A percentile compares a stretch with the other conserved stretches of the same genome.
These are phyloP conservation scores for Entomortierella parvispora DNA, from an alignment of 192 early-diverging fungal species.

Conservation along the genomic window DNA sequence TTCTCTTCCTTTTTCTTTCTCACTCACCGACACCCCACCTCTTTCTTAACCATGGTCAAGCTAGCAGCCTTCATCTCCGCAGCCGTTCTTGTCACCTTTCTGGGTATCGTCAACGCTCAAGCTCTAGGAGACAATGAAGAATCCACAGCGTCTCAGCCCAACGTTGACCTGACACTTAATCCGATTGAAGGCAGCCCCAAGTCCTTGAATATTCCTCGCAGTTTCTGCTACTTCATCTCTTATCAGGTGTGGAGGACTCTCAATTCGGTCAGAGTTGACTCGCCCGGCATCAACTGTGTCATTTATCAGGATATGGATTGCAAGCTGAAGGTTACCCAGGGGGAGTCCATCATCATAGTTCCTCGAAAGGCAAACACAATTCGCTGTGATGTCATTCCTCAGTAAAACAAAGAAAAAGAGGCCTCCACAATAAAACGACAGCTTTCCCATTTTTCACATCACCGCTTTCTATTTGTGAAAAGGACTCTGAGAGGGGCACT, in stretches of 20 bases:
- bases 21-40: too few relatives aligned
- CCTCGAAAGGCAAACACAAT: conserved; percentile 8
- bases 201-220: neutral
- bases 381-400: conserved; percentile 4
- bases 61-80: neutral
- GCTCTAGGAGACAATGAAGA: neutral
- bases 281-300: conserved; percentile 9
- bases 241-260: neutral
- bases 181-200: neutral
- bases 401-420: neutral
- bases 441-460: too few relatives aligned
- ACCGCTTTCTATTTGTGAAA: too few relatives aligned
- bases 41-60: conserved; percentile 1
- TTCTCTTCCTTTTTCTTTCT: too few relatives aligned
- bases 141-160: neutral
- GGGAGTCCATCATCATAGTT: neutral
- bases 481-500: too few relatives aligned
- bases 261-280: neutral
- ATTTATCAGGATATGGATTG: conserved; percentile 3
- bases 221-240: conserved; percentile 3
- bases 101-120: neutral
- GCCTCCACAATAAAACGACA: too few relatives aligned
- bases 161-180: neutral
- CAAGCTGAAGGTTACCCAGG: conserved; percentile 7
- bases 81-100: conserved; percentile 1